Evolutionary conservation across 1,284 basidiomycete genomes (phyloP), one percentile per base, ranked within the genome.

Genomic region (Ganoderma meredithae): DNA sequence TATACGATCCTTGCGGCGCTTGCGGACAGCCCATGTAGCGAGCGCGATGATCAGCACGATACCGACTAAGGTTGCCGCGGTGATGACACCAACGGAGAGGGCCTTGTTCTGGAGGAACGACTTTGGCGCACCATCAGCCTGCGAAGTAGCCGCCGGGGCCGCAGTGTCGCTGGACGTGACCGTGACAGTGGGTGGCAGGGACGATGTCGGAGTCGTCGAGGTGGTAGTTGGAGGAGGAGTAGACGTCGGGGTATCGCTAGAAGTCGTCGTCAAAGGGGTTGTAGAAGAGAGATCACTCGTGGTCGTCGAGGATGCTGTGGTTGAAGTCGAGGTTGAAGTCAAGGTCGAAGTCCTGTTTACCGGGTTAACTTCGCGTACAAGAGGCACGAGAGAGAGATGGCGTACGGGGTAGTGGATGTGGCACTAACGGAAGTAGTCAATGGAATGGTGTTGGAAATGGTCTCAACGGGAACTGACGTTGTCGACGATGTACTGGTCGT

Each of bases 21-120:
- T 82, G 64, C 90, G 86, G 47, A 91, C 63, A 19, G 79, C 77
- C 73, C 84, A 85, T 1, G 86, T 88, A 12, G 81, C 76, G 49
- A 84, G 49, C 44, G 80, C 65, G 68, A 88, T 74, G 68, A 89
- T 66, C 60, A 88, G 64, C 44, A 86, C 73, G 61, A 92, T 80
- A 1, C 73, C 84, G 49, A 86, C 73, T 49, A 92, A 69, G 13
- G 85, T 88, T 19, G 82, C 81, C n/a, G 89, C 69, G 27, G 82
- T 80, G 71, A 92, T 90, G 15, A 91, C 83, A 17, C 85, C 78
- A 9, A 86, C 86, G 41, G 86, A 85, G 27, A 89, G 80, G 15
- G 85, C 81, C 77, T 88, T 90, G 78, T 92, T 90, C 69, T 87
- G 78, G 55, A 92, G 75, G 80, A 92, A 92, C 25, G 82, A 76